A percentile compares a stretch with the other conserved stretches of the same genome.
These are phyloP conservation scores for Leccinellum albellum DNA, from an alignment of 768 basidiomycete genomes.

Conservation along the genomic window DNA sequence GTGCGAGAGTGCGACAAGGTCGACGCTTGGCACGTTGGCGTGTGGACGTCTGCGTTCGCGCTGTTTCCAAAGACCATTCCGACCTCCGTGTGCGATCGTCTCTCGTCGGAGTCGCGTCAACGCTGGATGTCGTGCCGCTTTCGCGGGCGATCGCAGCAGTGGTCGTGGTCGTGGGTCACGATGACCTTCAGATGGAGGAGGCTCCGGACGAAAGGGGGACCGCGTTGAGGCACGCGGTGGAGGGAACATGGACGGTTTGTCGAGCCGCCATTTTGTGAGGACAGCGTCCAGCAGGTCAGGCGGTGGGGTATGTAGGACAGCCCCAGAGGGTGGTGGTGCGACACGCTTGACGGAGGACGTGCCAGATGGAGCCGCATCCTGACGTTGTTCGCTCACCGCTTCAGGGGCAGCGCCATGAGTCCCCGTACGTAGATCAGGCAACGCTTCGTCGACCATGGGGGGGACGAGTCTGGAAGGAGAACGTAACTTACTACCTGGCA, in stretches of 20 bases:
- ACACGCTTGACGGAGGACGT: slow-evolving; percentile 2
- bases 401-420: background rate
- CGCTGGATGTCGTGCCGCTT: slow-evolving; percentile 5
- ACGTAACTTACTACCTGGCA: background rate
- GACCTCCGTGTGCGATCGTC: slow-evolving; percentile 2
- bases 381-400: background rate
- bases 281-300: background rate
- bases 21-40: slow-evolving; percentile 17
- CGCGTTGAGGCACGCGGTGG: slow-evolving; percentile 15
- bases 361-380: background rate
- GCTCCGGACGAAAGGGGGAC: slow-evolving; percentile 19
- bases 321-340: background rate
- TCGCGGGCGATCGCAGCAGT: background rate
- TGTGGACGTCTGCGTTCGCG: background rate
- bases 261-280: background rate
- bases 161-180: background rate
- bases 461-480: background rate
- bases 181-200: background rate
- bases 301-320: background rate
- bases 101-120: slow-evolving; percentile 16
- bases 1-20: slow-evolving; percentile 17
- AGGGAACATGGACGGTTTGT: slow-evolving; percentile 11
- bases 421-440: background rate
- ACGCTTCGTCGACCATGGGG: background rate
- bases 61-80: background rate